A percentile compares a stretch with the other conserved stretches of the same genome.
phyloP scores from a whole-genome alignment of 2,329 filamentous ascomycete genomes.

The Magnaporthales sp. region DNA sequence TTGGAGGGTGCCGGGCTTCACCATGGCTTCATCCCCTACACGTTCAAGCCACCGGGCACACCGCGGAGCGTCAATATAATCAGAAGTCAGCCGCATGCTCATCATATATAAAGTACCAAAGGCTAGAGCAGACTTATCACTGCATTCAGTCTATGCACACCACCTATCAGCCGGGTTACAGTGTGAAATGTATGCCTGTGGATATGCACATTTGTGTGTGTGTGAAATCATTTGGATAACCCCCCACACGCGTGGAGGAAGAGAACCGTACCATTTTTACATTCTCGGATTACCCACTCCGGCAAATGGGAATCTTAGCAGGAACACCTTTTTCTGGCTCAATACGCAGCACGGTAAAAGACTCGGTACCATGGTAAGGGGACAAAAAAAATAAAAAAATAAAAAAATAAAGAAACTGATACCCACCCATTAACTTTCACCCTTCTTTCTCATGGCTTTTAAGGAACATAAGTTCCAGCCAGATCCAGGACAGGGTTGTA shows the following conservation, averaged over 20 bases:
- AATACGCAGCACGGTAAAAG: no score
- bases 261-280: neutral
- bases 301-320: neutral
- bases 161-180: neutral
- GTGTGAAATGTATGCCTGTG: no score
- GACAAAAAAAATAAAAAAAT: neutral
- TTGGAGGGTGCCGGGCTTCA: neutral
- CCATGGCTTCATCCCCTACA: neutral
- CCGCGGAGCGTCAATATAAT: neutral
- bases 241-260: no score
- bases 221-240: no score
- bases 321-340: no score
- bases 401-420: no score
- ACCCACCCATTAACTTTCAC: no score
- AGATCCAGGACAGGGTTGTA: no score
- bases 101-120: neutral
- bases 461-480: no score
- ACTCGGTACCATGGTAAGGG: no score
- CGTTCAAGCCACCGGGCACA: neutral
- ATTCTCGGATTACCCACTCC: neutral
- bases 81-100: neutral
- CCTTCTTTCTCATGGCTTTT: no score
- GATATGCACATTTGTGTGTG: neutral
- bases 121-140: neutral
- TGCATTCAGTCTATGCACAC: neutral